Conservation (phyloP, 2,329 filamentous ascomycete species). For the Penicillium decumbens region DNA sequence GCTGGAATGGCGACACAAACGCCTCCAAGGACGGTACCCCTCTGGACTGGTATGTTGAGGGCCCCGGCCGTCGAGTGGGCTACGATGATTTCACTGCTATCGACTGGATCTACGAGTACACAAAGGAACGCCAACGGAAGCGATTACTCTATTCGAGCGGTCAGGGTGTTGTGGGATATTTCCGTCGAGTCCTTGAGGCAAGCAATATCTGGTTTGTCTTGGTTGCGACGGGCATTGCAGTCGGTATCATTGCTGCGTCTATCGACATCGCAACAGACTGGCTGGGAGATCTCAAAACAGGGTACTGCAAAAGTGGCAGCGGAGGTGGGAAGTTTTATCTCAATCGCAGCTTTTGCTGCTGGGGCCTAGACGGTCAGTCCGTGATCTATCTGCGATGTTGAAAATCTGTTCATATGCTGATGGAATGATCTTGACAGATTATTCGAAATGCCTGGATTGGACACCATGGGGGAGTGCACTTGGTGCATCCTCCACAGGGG, state of each 20-base stretch:
- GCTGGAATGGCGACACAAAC: slow-evolving; percentile 24
- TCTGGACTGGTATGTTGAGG: slow-evolving; percentile 83
- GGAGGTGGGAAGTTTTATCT: slow-evolving; percentile 87
- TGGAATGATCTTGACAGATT: slow-evolving; percentile 44
- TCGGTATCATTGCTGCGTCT: slow-evolving; percentile 76
- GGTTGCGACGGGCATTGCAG: slow-evolving; percentile 75
- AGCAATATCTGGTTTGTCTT: slow-evolving; percentile 91
- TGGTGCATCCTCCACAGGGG: slow-evolving; percentile 60
- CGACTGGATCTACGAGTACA: slow-evolving; percentile 99
- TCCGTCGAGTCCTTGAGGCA: slow-evolving; percentile 70
- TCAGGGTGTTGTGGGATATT: slow-evolving; percentile 66
- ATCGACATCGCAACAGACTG: slow-evolving; percentile 91
- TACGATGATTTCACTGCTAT: slow-evolving; percentile 97
- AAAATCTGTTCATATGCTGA: slow-evolving; percentile 10
- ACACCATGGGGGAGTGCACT: slow-evolving; percentile 75
- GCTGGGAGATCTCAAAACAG: slow-evolving; percentile 87
- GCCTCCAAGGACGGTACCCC: slow-evolving; percentile 40
- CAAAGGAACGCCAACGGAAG: slow-evolving; percentile 84
- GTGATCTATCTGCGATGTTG: neutral
- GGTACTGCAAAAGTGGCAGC: slow-evolving; percentile 71
- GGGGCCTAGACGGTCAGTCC: slow-evolving; percentile 67
- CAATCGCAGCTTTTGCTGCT: slow-evolving; percentile 87
- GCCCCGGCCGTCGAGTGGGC: slow-evolving; percentile 79
- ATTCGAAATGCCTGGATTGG: slow-evolving; percentile 81
- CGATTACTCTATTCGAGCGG: slow-evolving; percentile 68